Evolutionary conservation across 345 rosid genomes (phyloP).

Genomic region (Rhodomyrtus tomentosa): DNA sequence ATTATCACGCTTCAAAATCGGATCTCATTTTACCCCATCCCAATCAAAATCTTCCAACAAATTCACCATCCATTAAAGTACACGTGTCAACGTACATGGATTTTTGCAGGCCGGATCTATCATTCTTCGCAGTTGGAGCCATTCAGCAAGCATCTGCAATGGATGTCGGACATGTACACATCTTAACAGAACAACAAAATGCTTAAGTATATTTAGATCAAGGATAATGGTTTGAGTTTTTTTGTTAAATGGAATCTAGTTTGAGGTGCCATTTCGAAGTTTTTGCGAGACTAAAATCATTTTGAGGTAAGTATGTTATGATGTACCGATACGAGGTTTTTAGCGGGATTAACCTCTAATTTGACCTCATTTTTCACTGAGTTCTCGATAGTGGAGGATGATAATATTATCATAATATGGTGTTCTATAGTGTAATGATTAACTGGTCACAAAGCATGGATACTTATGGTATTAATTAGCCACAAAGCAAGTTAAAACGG

Average conservation of each 20-base stretch:
- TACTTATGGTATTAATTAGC: neutral
- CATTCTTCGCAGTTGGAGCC: accelerated
- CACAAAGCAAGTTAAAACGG: neutral
- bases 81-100: neutral
- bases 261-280: neutral
- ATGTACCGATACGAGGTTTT: neutral
- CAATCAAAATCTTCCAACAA: neutral
- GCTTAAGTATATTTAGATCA: too few species aligned
- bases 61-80: neutral
- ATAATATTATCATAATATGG: neutral
- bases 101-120: accelerated
- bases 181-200: too few species aligned
- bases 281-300: accelerated
- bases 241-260: accelerated
- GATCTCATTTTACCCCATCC: too few species aligned
- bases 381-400: neutral
- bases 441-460: neutral
- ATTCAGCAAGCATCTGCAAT: accelerated
- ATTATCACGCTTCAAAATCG: too few species aligned
- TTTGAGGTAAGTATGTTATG: neutral
- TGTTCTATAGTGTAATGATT: neutral
- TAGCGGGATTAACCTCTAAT: neutral
- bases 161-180: neutral
- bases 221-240: too few species aligned
- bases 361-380: neutral